These are phyloP conservation scores for Xylaria cubensis DNA, from an alignment of 495 filamentous ascomycete genomes.

Conservation along the genomic window DNA sequence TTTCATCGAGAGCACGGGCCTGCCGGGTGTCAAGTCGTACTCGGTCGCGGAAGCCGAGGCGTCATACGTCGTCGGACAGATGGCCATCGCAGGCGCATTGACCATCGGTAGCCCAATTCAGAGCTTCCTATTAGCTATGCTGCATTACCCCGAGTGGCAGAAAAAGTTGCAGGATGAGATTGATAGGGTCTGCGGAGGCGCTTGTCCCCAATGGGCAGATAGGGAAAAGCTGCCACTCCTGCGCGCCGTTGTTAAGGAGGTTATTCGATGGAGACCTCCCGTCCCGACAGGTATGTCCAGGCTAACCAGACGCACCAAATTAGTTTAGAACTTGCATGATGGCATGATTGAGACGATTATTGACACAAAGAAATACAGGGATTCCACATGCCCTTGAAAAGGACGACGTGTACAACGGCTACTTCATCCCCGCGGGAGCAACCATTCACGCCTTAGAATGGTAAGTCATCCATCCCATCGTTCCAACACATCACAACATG, in stretches of 20 bases:
- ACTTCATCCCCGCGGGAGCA: conserved; percentile 60
- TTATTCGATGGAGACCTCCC: conserved; percentile 65
- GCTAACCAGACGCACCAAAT: neutral
- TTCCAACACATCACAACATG: neutral
- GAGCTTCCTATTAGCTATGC: conserved; percentile 65
- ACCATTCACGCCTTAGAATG: conserved; percentile 65
- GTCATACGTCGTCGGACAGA: conserved; percentile 52
- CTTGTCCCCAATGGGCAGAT: conserved; percentile 58
- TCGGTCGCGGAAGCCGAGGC: conserved; percentile 42
- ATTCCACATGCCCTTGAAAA: conserved; percentile 60
- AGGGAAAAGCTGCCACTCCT: conserved; percentile 53
- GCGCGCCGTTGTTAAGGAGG: conserved; percentile 66
- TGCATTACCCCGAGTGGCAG: conserved; percentile 64
- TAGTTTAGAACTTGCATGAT: neutral
- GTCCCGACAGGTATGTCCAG: conserved; percentile 52
- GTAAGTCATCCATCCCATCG: conserved; percentile 36
- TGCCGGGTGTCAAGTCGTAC: neutral
- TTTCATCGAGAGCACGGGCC: conserved; percentile 42
- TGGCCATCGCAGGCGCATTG: conserved; percentile 56
- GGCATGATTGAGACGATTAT: neutral
- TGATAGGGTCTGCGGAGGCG: conserved; percentile 54
- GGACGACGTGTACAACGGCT: conserved; percentile 63
- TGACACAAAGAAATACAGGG: conserved; percentile 37
- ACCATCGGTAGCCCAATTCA: conserved; percentile 61
- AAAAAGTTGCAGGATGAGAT: conserved; percentile 60